Base-by-base conservation (phyloP, 768 basidiomycete genomes). In the Lactifluus volemus region DNA sequence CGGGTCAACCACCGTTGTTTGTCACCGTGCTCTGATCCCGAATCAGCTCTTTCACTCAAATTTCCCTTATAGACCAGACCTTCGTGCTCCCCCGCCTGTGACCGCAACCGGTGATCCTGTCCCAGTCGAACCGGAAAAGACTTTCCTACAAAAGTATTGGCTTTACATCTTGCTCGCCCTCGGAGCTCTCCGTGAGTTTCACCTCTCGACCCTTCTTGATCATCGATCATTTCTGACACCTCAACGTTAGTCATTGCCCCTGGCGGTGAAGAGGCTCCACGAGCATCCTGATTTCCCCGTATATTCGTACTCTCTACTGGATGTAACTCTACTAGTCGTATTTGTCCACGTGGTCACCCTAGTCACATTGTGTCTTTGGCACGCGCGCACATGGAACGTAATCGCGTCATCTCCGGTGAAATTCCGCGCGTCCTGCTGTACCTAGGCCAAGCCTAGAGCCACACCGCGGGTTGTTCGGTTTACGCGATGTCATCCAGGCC, bases 121-220 rank as follows among this genome's bases (percentile, higher is more conserved):
- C 25, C 70, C 77, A 59, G 81, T 84, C 0, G 70, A 75, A 38
- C 79, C 80, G 0, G 90, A 95, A 69, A 88, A 92, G 72, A 75
- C 83, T 11, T 91, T 94, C 72, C 59, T 93, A 45, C 88, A 91
- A 68, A 94, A 93, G 70, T 95, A 95, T 72, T 95, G 93, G 93
- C 77, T 93, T 72, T 93, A 92, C 67, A 80, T 91, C 41, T 74
- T 79, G 45, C 78, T 83, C 3, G 71, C 81, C 48, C 71, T 86
- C 10, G 68, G 87, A 17, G 80, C 84, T 48, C 68, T 88, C 17
- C 55, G 86, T 89, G 68, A 72, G 85, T 80, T 50, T n/a, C 38
- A 1, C 51, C 44, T 49, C 21, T 45, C 45, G 30, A 14, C 41
- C 50, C 34, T 11, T 39, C 8, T 50, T 15, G 41, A 30, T 15